Evolutionary conservation across 1,284 basidiomycete genomes (phyloP).

Genomic region (Puccinia novopanici): DNA sequence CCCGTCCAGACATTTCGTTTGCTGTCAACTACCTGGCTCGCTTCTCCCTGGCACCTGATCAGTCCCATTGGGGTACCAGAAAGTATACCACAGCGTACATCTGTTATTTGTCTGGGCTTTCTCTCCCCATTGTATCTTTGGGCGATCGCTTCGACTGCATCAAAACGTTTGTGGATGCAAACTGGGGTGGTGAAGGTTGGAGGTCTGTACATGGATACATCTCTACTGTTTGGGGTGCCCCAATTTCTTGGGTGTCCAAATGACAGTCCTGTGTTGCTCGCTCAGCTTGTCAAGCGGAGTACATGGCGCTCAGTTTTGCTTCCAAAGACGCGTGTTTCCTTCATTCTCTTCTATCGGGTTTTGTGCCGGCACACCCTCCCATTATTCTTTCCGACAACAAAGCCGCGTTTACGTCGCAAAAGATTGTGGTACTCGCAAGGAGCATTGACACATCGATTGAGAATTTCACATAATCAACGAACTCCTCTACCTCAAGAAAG

Average conservation of each 20-base stretch:
- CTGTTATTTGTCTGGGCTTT: too few relatives aligned
- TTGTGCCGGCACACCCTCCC: not conserved
- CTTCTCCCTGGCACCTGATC: too few relatives aligned
- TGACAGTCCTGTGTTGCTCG: not conserved
- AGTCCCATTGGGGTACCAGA: too few relatives aligned
- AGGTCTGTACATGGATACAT: too few relatives aligned
- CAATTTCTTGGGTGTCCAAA: constrained; percentile 2
- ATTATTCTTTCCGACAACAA: too few relatives aligned
- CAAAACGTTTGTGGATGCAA: too few relatives aligned
- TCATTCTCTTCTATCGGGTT: not conserved
- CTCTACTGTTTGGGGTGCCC: not conserved
- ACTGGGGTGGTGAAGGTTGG: too few relatives aligned
- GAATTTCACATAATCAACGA: constrained; percentile 18
- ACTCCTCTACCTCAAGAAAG: not conserved
- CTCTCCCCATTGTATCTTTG: too few relatives aligned
- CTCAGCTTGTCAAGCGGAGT: constrained; percentile 17
- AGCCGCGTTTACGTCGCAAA: not conserved
- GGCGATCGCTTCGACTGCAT: too few relatives aligned
- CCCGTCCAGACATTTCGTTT: too few relatives aligned
- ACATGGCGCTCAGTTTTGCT: not conserved
- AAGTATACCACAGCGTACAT: too few relatives aligned
- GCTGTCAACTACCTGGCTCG: too few relatives aligned
- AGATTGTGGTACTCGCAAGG: not conserved
- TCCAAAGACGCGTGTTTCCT: not conserved
- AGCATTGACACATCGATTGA: not conserved